Conservation (phyloP, 2,329 filamentous ascomycete species). For the Colletotrichum viniferum region DNA sequence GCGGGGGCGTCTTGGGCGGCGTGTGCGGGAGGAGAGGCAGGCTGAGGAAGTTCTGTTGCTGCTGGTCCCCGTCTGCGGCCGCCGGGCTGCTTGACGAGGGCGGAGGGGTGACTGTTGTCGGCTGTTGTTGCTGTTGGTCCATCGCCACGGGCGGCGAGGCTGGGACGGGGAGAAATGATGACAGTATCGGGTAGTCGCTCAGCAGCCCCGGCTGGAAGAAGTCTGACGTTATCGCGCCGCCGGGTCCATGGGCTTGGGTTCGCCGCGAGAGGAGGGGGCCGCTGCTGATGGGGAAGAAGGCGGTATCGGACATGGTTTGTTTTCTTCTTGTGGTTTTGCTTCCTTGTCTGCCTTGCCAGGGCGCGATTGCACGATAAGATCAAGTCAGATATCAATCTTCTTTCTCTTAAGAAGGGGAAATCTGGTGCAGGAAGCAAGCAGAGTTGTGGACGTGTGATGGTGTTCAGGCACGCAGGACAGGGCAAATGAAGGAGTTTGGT, state of each 20-base stretch:
- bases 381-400: neutral
- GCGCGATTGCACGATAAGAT: neutral
- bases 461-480: neutral
- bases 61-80: neutral
- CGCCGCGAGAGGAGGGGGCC: neutral
- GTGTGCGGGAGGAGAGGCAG: neutral
- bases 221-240: neutral
- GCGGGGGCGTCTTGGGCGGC: neutral
- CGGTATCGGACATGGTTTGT: neutral
- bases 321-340: neutral
- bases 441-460: neutral
- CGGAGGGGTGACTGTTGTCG: neutral
- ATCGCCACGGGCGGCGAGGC: neutral
- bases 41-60: neutral
- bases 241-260: neutral
- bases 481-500: neutral
- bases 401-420: neutral
- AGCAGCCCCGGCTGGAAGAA: neutral
- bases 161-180: neutral
- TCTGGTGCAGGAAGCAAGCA: neutral
- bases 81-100: neutral
- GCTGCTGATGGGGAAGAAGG: neutral
- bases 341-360: neutral
- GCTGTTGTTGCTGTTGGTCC: neutral
- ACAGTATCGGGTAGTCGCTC: neutral